These are phyloP conservation scores for Erodium texanum DNA, from an alignment of 441 rosid genomes.

Conservation along the genomic window DNA sequence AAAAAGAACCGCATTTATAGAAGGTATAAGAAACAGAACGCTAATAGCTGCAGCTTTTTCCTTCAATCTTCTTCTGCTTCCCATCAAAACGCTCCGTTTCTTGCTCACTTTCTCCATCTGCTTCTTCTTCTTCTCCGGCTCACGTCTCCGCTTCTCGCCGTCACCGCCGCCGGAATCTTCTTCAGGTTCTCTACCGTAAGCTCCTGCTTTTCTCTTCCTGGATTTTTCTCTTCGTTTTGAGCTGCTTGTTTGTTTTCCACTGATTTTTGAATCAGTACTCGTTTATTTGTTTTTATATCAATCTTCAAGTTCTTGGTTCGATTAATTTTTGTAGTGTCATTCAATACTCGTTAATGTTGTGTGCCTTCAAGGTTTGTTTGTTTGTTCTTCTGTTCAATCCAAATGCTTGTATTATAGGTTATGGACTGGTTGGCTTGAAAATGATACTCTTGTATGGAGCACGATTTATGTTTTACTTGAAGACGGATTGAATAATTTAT, in stretches of 20 bases:
- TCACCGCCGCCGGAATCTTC: not conserved
- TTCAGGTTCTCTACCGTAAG: too few relatives aligned
- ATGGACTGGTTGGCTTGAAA: too few relatives aligned
- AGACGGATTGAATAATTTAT: not conserved
- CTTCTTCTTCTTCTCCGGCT: too few relatives aligned
- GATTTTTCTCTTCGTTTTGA: not conserved
- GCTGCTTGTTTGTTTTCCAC: not conserved
- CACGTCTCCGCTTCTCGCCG: too few relatives aligned
- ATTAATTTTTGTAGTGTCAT: too few relatives aligned
- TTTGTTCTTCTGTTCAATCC: not conserved
- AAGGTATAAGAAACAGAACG: too few relatives aligned
- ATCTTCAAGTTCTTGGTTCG: not conserved
- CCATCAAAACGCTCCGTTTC: too few relatives aligned
- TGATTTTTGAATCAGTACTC: not conserved
- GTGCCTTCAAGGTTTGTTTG: not conserved
- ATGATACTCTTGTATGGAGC: not conserved
- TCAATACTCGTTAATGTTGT: not conserved
- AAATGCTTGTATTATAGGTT: not conserved
- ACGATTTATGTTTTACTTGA: not conserved
- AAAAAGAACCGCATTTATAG: too few relatives aligned
- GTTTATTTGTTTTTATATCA: not conserved
- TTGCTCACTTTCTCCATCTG: too few relatives aligned
- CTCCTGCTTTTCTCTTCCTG: not conserved
- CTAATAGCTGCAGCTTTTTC: too few relatives aligned
- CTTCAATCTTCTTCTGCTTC: not conserved